Evolutionary conservation across 108 stramenopile species (phyloP).

Genomic region (Cylindrotheca fusiformis): DNA sequence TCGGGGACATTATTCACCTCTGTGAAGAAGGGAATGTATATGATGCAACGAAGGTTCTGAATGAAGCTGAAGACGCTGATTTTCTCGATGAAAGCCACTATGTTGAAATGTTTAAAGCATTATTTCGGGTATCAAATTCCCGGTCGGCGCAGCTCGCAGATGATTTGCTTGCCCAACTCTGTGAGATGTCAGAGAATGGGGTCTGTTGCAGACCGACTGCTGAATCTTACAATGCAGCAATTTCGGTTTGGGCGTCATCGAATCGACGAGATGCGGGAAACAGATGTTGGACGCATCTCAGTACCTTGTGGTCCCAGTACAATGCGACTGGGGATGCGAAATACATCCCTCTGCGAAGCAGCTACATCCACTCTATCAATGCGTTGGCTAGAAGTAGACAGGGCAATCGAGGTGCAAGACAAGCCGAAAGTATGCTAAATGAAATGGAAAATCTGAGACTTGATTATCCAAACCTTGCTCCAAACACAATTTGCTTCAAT

Average conservation of each 20-base stretch:
- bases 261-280: slow-evolving; percentile 43
- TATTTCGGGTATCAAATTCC: too few species aligned
- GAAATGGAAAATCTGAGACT: slow-evolving; percentile 39
- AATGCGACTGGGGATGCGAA: slow-evolving; percentile 6
- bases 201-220: neutral
- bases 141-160: slow-evolving; percentile 7
- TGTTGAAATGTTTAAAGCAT: too few species aligned
- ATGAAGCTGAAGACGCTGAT: too few species aligned
- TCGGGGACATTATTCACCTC: too few species aligned
- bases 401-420: slow-evolving; percentile 33
- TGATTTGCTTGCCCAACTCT: neutral
- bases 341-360: slow-evolving; percentile 17
- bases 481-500: slow-evolving; percentile 24
- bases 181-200: too few species aligned
- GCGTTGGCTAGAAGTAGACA: slow-evolving; percentile 16
- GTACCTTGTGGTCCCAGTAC: slow-evolving; percentile 21
- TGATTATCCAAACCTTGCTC: slow-evolving; percentile 18
- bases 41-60: too few species aligned
- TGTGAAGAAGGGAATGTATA: too few species aligned
- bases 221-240: slow-evolving; percentile 21
- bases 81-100: too few species aligned
- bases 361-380: slow-evolving; percentile 17
- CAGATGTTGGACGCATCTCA: slow-evolving; percentile 32
- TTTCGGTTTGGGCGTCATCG: slow-evolving; percentile 50
- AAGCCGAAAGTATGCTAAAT: slow-evolving; percentile 43